These are phyloP conservation scores for Trichomonas gallinae DNA, from an alignment of 208 protist species.

Conservation along the genomic window DNA sequence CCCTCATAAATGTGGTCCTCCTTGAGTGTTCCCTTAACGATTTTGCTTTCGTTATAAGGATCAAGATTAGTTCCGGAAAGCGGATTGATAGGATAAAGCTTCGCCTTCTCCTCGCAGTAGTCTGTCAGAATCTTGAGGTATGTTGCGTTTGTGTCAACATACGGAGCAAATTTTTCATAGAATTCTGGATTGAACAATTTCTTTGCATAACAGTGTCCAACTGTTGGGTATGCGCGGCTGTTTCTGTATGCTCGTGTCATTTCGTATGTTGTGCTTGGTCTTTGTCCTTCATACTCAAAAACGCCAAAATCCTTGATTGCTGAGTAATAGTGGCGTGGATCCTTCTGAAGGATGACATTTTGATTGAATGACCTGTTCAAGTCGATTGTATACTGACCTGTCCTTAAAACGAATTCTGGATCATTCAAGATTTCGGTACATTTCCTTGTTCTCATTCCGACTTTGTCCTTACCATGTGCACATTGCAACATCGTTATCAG, in stretches of 20 bases:
- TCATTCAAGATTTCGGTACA: neutral
- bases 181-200: neutral
- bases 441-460: neutral
- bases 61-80: neutral
- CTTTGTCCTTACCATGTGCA: neutral
- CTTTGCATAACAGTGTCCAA: neutral
- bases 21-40: neutral
- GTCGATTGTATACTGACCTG: neutral
- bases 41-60: neutral
- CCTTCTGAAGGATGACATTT: neutral
- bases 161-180: neutral
- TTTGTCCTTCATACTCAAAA: neutral
- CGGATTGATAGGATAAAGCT: neutral
- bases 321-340: neutral
- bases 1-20: neutral
- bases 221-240: neutral
- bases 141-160: neutral
- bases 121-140: neutral
- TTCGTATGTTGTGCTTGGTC: neutral
- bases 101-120: neutral
- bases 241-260: neutral
- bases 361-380: neutral
- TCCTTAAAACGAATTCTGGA: neutral
- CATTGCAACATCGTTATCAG: neutral
- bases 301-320: neutral